Base-by-base conservation (phyloP, 768 basidiomycete genomes). In the Lactarius hengduanensis region DNA sequence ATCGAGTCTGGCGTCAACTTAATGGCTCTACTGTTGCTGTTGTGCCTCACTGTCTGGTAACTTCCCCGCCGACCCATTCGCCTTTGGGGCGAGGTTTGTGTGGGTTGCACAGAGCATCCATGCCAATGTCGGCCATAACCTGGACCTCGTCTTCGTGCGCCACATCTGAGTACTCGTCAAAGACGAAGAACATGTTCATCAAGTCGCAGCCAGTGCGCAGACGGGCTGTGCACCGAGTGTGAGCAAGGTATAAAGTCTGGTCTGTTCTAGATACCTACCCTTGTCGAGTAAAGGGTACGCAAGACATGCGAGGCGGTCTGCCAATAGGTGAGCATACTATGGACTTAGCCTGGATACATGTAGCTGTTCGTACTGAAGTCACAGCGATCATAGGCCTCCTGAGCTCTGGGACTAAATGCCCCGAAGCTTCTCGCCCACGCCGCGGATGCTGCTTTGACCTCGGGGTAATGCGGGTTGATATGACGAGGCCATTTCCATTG, bases 111-210 rank as follows among this genome's bases (percentile, higher is more conserved):
- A 62, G 40, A 57, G 73, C 72, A 55, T 73, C 71, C 69, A 70
- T 69, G 38, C 73, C 64, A 9, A 73, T 72, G 50, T 73, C 28
- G 18, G 58, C 71, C 65, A 58, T 58, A 34, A 45, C 59, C 55
- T 68, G 63, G 41, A 70, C 73, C 0, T 64, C 66, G 20, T 68
- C 63, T 26, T 54, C 71, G 43, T 61, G 58, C n/a, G 64, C 62
- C 11, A 67, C 64, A 32, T 73, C 73, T 18, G 72, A 71, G 50
- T 73, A 66, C 63, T 73, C 73, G 68, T 73, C 73, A 22, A 69
- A 63, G 58, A 73, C 63, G 64, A 73, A 73, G 53, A 73, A 70
- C 67, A 68, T 69, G 50, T 73, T 74, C 73, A 74, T 73, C 26
- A 74, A 59, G 69, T 74, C 73, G 32, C 69, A 70, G n/a, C 69